Evolutionary conservation across 2,329 filamentous ascomycete species (phyloP), one percentile per base, ranked within the genome.

Genomic region (Cryoendolithus antarcticus): DNA sequence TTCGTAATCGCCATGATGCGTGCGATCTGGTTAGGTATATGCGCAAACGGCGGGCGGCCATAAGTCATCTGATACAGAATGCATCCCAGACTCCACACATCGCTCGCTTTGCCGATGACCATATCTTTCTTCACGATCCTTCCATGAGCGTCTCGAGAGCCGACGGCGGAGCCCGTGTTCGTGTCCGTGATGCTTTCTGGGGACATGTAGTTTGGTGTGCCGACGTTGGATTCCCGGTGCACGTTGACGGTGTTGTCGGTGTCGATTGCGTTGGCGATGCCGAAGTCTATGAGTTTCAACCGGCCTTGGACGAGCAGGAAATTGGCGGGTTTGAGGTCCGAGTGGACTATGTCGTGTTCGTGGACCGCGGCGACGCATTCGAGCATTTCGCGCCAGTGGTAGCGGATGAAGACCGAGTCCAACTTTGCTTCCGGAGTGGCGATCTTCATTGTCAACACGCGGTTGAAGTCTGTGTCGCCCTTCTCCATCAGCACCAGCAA

Each of bases 361-460:
- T 98, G 91, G 1, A 98, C 86, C 1, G 89, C 77, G 49, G 84
- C 76, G 4, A 98, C 77, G 57, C 91, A 96, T 60, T 94, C 86
- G n/a, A 98, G 78, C 91, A 98, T 98, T 63, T 98, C 91, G 61
- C 93, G 91, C 91, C 91, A 98, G 68, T 94, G 94, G 63, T 84
- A 93, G n/a, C 91, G 82, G 9, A 91, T 86, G 59, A 96, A 95
- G 39, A 82, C 83, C 2, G 85, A 73, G 56, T 98, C 91, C 44
- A 98, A 82, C 43, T 72, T 75, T 30, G 83, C 75, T 39, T 82
- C 75, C 44, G 86, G 80, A 0, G 48, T 52, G 53, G 79, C 84
- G 52, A 74, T 55, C 75, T 82, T 55, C 47, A 79, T 74, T 30
- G 78, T 80, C 47, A 98, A 72, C 39, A 96, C 77, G 40, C 81